Conservation (phyloP, 2,329 filamentous ascomycete genomes). For the Lojkania enalia region DNA sequence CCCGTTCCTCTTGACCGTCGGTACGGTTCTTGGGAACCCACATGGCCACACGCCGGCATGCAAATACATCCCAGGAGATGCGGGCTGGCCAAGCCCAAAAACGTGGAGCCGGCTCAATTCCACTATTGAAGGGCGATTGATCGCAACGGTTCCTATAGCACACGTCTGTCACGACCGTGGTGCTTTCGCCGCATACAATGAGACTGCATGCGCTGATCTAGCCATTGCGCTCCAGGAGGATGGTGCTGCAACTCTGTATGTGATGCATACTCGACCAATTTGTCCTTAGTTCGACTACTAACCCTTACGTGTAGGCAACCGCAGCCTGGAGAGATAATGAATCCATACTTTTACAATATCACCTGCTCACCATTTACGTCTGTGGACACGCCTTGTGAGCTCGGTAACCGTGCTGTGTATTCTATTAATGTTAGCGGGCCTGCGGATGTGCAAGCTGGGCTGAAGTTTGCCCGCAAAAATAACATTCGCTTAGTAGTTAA, state of each 20-base stretch:
- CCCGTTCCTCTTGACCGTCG: too few species aligned
- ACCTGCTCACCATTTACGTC: neutral
- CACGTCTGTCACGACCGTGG: constrained; percentile 40
- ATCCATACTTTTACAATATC: neutral
- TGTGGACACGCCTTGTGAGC: constrained; percentile 10
- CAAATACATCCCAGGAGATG: constrained; percentile 42
- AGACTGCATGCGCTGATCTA: neutral
- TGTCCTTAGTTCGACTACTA: too few species aligned
- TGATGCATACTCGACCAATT: neutral
- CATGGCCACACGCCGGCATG: too few species aligned
- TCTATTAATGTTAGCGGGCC: constrained; percentile 14
- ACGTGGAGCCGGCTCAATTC: constrained; percentile 42
- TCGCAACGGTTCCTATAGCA: constrained; percentile 46
- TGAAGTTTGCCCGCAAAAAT: constrained; percentile 26
- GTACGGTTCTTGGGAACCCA: too few species aligned
- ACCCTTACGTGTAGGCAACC: neutral
- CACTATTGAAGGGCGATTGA: constrained; percentile 43
- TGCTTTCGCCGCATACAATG: neutral
- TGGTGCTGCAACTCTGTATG: neutral
- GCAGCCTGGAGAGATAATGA: neutral
- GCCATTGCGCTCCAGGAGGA: neutral
- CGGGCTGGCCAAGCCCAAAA: constrained; percentile 38
- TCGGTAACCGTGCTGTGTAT: constrained; percentile 12
- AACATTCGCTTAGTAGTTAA: constrained; percentile 34
- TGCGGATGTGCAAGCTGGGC: constrained; percentile 12